Base-by-base conservation (phyloP, 2,329 filamentous ascomycete genomes). In the Stagonosporopsis rhizophila region DNA sequence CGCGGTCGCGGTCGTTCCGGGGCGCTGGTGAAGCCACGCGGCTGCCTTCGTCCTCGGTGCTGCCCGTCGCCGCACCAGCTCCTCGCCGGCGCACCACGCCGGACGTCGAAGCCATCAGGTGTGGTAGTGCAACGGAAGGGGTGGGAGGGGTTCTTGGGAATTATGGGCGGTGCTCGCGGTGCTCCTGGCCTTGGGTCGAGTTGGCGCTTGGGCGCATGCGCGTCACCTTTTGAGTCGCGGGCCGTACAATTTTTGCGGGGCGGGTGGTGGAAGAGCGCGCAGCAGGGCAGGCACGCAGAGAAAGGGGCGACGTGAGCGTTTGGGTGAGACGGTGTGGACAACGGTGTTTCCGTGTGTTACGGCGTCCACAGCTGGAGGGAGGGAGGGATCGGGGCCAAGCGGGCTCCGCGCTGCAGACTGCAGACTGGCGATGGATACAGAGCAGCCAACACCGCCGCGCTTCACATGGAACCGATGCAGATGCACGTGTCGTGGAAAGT, bases 21-120 rank as follows among this genome's bases (percentile, higher is more conserved):
- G 87, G 85, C 55, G 82, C 81, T 35, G 88, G 87, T 45, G 87
- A 89, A 70, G 83, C 82, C 66, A 90, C 87, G 72, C 88, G 83
- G 79, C 84, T 86, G 70, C 82, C 80, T 67, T 87, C 84, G 67
- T 85, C 83, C 64, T 87, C 83, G 66, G 83, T 82, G 75, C 82
- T 44, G 53, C 53, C 53, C 9, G 53, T 56, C 45, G 81, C 81
- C 65, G 79, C 77, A 59, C 81, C 86, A 68, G 84, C 87, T 74
- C 85, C 88, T 80, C 87, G 85, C 73, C 88, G 82, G 77, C 89
- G 83, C 76, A 82, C 90, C 83, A 84, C 85, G 83, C 85, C 91
- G 83, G 81, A 90, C 84, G 82, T 90, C 83, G 84, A 82, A 79
- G 85, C 83, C 86, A 89, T 89, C 50, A 46, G 56, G 62, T 64